Base-by-base conservation (phyloP, 2,329 filamentous ascomycete genomes). In the Diaporthe vaccinii region DNA sequence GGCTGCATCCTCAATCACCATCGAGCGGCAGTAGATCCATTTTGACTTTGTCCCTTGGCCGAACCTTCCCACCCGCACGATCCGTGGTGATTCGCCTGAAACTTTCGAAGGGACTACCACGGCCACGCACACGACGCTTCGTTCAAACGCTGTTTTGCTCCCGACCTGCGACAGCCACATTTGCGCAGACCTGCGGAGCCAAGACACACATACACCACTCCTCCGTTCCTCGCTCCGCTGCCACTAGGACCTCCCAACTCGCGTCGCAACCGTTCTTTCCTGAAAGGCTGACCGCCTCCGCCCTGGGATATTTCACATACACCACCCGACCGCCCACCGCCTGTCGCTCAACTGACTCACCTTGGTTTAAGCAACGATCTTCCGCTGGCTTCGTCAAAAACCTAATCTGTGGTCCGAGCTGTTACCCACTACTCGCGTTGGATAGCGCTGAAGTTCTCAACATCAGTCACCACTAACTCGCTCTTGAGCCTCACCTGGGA, bases 351-450 rank as follows among this genome's bases (percentile, higher is more conserved):
- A 72, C 55, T 68, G 62, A 57, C 55, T 59, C 69, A 25, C 51
- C 70, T 61, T 51, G 51, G 49, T 51, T 70, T 20, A 44, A 51
- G 41, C 72, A 74, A 53, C 70, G 51, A 59, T 61, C 46, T 25
- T 51, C 70, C 55, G 71, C 49, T 71, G 57, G 62, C 57, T 28
- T 70, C 59, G 20, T 49, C 31, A 44, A 75, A 69, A 73, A 70
- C 55, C 74, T 73, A 73, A 73, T 65, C 70, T 62, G 22, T 22
- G 58, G 34, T 39, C 61, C 41, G 53, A 49, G 72, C 68, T 71
- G 36, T 31, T 14, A 17, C 28, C 57, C 59, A 46, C 36, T 59
- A 61, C 49, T 36, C 51, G 34, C 53, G 49, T 36, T 31, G 46
- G n/a, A 36, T 28, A 59, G 55, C 39, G 41, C 36, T 49, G 34